Conservation (phyloP, 345 rosid genomes). For the Toxicodendron radicans region DNA sequence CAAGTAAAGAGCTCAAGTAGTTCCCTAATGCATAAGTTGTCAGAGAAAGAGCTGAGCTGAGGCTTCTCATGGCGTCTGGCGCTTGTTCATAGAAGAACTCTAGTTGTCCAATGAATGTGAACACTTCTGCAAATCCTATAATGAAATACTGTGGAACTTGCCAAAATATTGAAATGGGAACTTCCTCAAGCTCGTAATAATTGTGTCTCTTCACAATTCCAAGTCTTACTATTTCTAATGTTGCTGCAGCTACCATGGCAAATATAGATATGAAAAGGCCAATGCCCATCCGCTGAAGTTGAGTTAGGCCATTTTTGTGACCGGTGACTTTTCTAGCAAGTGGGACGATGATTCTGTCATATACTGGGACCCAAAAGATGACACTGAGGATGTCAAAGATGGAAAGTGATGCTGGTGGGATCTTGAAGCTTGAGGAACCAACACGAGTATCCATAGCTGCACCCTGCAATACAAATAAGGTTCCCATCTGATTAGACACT, state of each 20-base stretch:
- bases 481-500: conserved; percentile 66
- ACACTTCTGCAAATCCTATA: conserved; percentile 52
- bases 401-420: conserved; percentile 75
- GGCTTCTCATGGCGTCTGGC: conserved; percentile 47
- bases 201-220: conserved; percentile 26
- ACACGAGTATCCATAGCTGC: conserved; percentile 56
- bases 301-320: conserved; percentile 45
- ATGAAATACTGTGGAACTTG: conserved; percentile 23
- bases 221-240: conserved; percentile 34
- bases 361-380: conserved; percentile 66
- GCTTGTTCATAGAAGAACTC: conserved; percentile 24
- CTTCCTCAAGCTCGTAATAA: conserved; percentile 25
- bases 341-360: conserved; percentile 57
- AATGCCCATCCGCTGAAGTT: conserved; percentile 51
- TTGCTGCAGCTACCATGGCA: background rate
- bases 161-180: conserved; percentile 38
- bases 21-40: conserved; percentile 43
- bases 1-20: conserved; percentile 46
- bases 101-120: conserved; percentile 43
- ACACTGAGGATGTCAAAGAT: conserved; percentile 69
- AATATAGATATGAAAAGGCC: conserved; percentile 51
- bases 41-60: conserved; percentile 45
- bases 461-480: conserved; percentile 64
- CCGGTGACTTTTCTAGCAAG: background rate
- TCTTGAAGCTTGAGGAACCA: conserved; percentile 42